A percentile compares a stretch with the other conserved stretches of the same genome.
Evolutionary conservation across 2,329 filamentous ascomycete species (phyloP).

Genomic region (Beauveria scarabaeidicola): DNA sequence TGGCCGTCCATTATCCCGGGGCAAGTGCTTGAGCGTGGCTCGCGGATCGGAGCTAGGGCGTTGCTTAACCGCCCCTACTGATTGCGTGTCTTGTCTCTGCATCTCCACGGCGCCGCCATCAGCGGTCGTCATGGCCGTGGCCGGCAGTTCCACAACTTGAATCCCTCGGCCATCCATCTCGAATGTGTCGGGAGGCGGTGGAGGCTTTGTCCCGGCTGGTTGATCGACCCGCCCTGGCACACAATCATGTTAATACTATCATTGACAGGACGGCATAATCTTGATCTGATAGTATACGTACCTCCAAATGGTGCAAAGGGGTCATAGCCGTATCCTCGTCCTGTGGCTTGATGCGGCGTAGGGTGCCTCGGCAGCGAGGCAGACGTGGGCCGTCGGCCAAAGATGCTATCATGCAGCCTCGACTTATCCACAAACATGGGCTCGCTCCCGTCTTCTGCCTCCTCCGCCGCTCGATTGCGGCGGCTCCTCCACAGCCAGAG

Average conservation of each 20-base stretch:
- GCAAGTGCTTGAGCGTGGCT: constrained; percentile 26
- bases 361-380: not conserved
- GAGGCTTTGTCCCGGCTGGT: constrained; percentile 17
- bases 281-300: constrained; percentile 14
- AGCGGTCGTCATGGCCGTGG: constrained; percentile 13
- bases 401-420: constrained; percentile 1
- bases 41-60: constrained; percentile 21
- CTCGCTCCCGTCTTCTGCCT: not conserved
- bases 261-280: too few species aligned
- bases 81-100: not conserved
- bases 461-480: not conserved
- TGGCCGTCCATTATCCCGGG: constrained; percentile 21
- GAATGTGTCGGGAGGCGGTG: constrained; percentile 22
- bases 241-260: too few species aligned
- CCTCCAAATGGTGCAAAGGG: constrained; percentile 39
- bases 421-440: not conserved
- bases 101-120: not conserved
- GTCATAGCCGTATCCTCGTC: constrained; percentile 18
- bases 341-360: not conserved
- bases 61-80: constrained; percentile 2
- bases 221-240: constrained; percentile 26
- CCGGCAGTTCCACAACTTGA: constrained; percentile 27
- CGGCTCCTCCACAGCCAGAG: constrained; percentile 15
- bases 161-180: constrained; percentile 30
- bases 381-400: constrained; percentile 1